phyloP scores from a whole-genome alignment of 2,329 filamentous ascomycete species.

The Aspergillus cejpii region DNA sequence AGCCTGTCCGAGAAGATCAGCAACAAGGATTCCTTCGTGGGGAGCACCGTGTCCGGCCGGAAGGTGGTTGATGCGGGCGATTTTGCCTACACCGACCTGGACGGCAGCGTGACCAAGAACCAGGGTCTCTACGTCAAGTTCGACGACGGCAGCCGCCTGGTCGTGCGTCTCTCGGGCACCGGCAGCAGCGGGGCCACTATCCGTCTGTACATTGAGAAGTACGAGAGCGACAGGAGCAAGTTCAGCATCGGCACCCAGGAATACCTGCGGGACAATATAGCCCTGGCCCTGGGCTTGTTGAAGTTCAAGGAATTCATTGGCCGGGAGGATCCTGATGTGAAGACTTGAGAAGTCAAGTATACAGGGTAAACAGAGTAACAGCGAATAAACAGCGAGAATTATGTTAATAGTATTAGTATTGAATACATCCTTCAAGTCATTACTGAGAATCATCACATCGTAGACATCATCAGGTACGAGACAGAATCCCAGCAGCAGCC shows the following conservation, averaged over 20 bases:
- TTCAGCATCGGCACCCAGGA: constrained; percentile 82
- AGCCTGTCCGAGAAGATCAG: constrained; percentile 73
- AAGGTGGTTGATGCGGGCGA: constrained; percentile 87
- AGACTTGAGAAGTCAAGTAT: constrained; percentile 57
- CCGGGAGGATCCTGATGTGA: constrained; percentile 89
- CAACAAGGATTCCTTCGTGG: constrained; percentile 66
- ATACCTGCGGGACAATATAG: constrained; percentile 84
- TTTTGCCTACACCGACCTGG: constrained; percentile 98
- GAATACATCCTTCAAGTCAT: too few relatives aligned
- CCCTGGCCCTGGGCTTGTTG: constrained; percentile 74
- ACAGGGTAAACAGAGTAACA: not conserved
- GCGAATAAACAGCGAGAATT: not conserved
- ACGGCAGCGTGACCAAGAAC: constrained; percentile 90
- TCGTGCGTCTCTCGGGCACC: constrained; percentile 90
- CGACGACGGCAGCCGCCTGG: constrained; percentile 87
- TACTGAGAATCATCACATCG: not conserved
- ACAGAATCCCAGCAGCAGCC: constrained; percentile 2
- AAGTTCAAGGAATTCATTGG: constrained; percentile 93
- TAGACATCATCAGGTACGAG: constrained; percentile 6
- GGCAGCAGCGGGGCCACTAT: constrained; percentile 95
- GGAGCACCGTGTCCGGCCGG: constrained; percentile 71
- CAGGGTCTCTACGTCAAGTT: constrained; percentile 95
- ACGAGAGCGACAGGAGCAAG: constrained; percentile 71
- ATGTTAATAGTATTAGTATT: too few relatives aligned
- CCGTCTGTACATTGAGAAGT: constrained; percentile 93